Percentiles rank a stretch among this genome's conserved stretches.
These are phyloP conservation scores for Patellaria atrata DNA, from an alignment of 495 filamentous ascomycete genomes.

Conservation along the genomic window DNA sequence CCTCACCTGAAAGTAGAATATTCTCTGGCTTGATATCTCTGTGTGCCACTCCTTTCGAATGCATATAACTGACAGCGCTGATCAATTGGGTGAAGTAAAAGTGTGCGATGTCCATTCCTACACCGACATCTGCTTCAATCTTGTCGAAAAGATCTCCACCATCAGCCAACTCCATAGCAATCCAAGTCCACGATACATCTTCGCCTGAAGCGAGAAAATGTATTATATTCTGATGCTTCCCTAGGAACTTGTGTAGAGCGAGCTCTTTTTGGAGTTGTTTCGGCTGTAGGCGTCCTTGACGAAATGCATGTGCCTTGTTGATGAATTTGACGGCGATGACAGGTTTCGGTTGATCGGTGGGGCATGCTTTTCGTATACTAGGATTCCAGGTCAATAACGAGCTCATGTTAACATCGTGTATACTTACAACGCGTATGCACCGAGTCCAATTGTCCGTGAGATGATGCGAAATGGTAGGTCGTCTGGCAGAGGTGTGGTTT, in stretches of 20 bases:
- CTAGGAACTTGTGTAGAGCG: constrained; percentile 71
- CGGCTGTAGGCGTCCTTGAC: constrained; percentile 72
- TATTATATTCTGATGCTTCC: constrained; percentile 84
- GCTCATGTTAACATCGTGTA: background rate
- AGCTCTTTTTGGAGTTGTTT: constrained; percentile 85
- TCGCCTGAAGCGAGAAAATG: constrained; percentile 79
- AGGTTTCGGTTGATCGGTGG: constrained; percentile 48
- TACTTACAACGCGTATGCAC: constrained; percentile 90
- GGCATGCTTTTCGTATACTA: constrained; percentile 90
- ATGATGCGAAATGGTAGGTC: constrained; percentile 88
- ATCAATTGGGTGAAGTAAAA: constrained; percentile 91
- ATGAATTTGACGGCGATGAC: constrained; percentile 98
- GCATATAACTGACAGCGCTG: constrained; percentile 83
- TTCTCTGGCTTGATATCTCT: constrained; percentile 34
- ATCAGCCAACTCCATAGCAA: constrained; percentile 93
- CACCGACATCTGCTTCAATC: constrained; percentile 91
- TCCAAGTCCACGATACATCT: constrained; percentile 87
- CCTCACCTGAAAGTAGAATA: constrained; percentile 45
- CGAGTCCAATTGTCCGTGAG: constrained; percentile 88
- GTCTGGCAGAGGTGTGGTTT: constrained; percentile 70
- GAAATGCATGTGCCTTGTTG: constrained; percentile 84
- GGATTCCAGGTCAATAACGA: background rate
- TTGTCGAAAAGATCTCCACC: constrained; percentile 98
- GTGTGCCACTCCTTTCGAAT: constrained; percentile 43
- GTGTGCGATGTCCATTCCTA: constrained; percentile 83